These are phyloP conservation scores for Globisporangium megalacanthum DNA, from an alignment of 352 stramenopile species.

Conservation along the genomic window DNA sequence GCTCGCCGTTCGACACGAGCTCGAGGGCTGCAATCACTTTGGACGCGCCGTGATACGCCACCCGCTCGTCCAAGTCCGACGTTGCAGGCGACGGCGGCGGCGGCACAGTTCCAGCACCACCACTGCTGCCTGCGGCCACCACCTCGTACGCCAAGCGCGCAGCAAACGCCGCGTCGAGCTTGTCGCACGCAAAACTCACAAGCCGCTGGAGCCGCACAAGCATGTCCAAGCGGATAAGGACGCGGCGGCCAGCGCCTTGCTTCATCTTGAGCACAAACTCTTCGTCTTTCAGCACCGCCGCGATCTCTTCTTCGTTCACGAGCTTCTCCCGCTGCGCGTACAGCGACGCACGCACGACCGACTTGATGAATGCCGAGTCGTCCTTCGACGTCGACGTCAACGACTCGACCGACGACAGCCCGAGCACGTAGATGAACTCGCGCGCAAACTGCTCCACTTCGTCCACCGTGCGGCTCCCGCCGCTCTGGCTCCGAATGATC, in stretches of 20 bases:
- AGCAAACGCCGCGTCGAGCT: conserved; percentile 48
- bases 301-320: conserved; percentile 70
- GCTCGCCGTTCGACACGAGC: conserved; percentile 60
- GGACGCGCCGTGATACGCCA: conserved; percentile 63
- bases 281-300: conserved; percentile 78
- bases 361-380: conserved; percentile 81
- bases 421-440: conserved; percentile 86
- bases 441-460: conserved; percentile 82
- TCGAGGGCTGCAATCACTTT: conserved; percentile 56
- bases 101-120: conserved; percentile 2
- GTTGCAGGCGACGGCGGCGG: conserved; percentile 20
- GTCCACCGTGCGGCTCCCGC: conserved; percentile 75
- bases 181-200: conserved; percentile 49
- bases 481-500: conserved; percentile 85
- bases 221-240: conserved; percentile 85
- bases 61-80: conserved; percentile 69
- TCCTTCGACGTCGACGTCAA: conserved; percentile 57
- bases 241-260: conserved; percentile 73
- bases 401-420: conserved; percentile 51
- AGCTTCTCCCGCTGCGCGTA: conserved; percentile 63
- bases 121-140: conserved; percentile 5
- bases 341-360: conserved; percentile 56
- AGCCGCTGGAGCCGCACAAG: conserved; percentile 67
- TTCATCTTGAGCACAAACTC: conserved; percentile 86
- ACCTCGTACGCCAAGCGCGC: conserved; percentile 12